Evolutionary conservation across 768 basidiomycete species (phyloP).

Genomic region (Phaeolepiota aurea): DNA sequence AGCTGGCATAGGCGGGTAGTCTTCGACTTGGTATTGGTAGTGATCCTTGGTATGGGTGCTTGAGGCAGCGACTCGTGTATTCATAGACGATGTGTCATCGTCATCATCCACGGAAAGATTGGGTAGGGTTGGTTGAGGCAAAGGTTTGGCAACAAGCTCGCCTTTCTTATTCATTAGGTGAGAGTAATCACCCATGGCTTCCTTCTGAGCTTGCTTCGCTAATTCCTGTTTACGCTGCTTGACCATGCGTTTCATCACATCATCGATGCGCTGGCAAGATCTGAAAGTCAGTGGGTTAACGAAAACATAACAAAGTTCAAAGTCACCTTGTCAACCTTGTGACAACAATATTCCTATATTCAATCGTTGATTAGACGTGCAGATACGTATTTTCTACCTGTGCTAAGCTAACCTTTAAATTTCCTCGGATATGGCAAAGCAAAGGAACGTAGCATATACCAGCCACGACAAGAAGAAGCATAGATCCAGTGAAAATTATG

Average conservation of each 20-base stretch:
- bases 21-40: constrained; percentile 48
- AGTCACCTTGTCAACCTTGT: constrained; percentile 93
- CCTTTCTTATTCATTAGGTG: constrained; percentile 94
- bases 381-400: too few relatives aligned
- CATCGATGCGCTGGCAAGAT: constrained; percentile 69
- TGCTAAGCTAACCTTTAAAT: constrained; percentile 77
- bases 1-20: constrained; percentile 69
- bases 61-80: constrained; percentile 44
- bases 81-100: constrained; percentile 50
- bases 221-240: constrained; percentile 80
- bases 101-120: constrained; percentile 85
- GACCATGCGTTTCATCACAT: constrained; percentile 86
- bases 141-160: constrained; percentile 65
- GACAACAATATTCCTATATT: constrained; percentile 88
- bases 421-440: constrained; percentile 91
- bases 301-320: background rate
- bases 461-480: constrained; percentile 75
- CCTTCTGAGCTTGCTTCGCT: constrained; percentile 77
- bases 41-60: constrained; percentile 48
- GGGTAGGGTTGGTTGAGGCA: constrained; percentile 93
- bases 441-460: constrained; percentile 90
- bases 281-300: background rate
- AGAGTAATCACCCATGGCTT: constrained; percentile 85
- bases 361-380: too few relatives aligned
- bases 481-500: constrained; percentile 76